These are phyloP conservation scores for Lodderomyces elongisporus DNA, from an alignment of 1,139 yeast genomes.

Conservation along the genomic window DNA sequence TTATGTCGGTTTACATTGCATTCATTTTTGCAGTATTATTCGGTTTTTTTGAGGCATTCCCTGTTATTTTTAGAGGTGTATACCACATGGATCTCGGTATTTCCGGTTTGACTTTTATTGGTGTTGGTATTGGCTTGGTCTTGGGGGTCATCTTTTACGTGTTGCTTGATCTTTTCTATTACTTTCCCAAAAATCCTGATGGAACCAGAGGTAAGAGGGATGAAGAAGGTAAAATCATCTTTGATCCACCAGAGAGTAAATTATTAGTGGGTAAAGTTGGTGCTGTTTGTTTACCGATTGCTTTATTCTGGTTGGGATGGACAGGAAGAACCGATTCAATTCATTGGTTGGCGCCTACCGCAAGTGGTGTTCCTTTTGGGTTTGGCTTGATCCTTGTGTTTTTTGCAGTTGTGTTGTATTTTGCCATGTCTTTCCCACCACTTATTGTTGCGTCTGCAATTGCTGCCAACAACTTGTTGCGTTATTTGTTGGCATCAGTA, in stretches of 20 bases:
- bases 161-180: slow-evolving; percentile 41
- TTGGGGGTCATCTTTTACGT: slow-evolving; percentile 50
- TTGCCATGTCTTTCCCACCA: slow-evolving; percentile 73
- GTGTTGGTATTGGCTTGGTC: slow-evolving; percentile 62
- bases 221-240: slow-evolving; percentile 47
- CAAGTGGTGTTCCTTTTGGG: slow-evolving; percentile 74
- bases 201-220: slow-evolving; percentile 58
- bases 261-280: slow-evolving; percentile 50
- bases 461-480: slow-evolving; percentile 71
- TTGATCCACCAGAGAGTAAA: slow-evolving; percentile 36
- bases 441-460: slow-evolving; percentile 67
- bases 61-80: slow-evolving; percentile 62
- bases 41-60: slow-evolving; percentile 76
- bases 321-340: slow-evolving; percentile 44
- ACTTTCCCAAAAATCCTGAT: slow-evolving; percentile 56
- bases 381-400: slow-evolving; percentile 69
- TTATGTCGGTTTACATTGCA: slow-evolving; percentile 62
- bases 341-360: slow-evolving; percentile 78
- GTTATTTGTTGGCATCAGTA: slow-evolving; percentile 63
- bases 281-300: slow-evolving; percentile 58
- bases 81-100: slow-evolving; percentile 55
- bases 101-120: slow-evolving; percentile 64
- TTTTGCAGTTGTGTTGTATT: slow-evolving; percentile 66
- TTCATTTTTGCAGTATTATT: slow-evolving; percentile 71
- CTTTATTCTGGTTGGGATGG: slow-evolving; percentile 84